Evolutionary conservation across 257 asterid species (phyloP).

Genomic region (Solanum commersonii): DNA sequence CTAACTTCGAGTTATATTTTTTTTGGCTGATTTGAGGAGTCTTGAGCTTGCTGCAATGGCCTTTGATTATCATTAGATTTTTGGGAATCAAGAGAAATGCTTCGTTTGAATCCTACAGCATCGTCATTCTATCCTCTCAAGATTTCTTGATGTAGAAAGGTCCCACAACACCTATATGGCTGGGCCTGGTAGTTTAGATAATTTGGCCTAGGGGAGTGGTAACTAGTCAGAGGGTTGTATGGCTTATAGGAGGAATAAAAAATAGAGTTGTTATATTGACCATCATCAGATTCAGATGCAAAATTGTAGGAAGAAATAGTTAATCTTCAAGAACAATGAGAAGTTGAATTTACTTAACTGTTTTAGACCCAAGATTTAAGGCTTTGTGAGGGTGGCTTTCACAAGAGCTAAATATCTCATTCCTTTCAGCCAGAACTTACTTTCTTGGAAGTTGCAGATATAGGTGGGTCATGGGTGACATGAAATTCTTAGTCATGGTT

Average conservation of each 20-base stretch:
- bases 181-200: slow-evolving; percentile 54
- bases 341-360: not conserved
- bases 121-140: not conserved
- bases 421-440: slow-evolving; percentile 46
- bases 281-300: slow-evolving; percentile 15
- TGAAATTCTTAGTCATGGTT: slow-evolving; percentile 26
- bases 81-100: slow-evolving; percentile 1
- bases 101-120: not conserved
- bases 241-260: slow-evolving; percentile 21
- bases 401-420: slow-evolving; percentile 10
- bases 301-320: not conserved
- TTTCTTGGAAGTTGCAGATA: slow-evolving; percentile 55
- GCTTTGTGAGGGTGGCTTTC: slow-evolving; percentile 2
- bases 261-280: not conserved
- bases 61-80: slow-evolving; percentile 17
- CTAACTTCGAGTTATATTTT: not conserved
- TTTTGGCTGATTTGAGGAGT: slow-evolving; percentile 1
- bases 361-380: slow-evolving; percentile 1
- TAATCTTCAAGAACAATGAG: not conserved
- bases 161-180: slow-evolving; percentile 37
- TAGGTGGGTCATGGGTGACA: slow-evolving; percentile 46
- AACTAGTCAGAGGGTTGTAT: slow-evolving; percentile 38
- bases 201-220: slow-evolving; percentile 58
- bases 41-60: slow-evolving; percentile 5
- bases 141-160: slow-evolving; percentile 13